These are phyloP conservation scores for Chalciporus sphaerocephalus DNA, from an alignment of 768 basidiomycete species.

Conservation along the genomic window DNA sequence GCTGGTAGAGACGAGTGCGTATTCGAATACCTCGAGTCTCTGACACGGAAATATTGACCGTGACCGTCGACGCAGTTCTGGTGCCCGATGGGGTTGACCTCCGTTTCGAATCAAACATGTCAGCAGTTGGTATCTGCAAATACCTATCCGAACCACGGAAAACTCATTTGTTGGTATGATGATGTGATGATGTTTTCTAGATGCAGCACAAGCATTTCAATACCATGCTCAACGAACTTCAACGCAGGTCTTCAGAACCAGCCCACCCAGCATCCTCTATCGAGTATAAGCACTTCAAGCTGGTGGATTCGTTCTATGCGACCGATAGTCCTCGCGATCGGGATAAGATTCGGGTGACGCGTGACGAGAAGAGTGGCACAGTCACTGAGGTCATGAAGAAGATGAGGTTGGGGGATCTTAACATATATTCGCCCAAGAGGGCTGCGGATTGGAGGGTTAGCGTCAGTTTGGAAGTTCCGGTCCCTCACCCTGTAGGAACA, in stretches of 20 bases:
- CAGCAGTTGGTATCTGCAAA: constrained; percentile 51
- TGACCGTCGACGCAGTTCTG: constrained; percentile 49
- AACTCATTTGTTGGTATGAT: constrained; percentile 11
- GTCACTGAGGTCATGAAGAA: constrained; percentile 74
- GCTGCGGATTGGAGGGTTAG: constrained; percentile 90
- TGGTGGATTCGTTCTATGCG: constrained; percentile 76
- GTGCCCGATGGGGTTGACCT: constrained; percentile 54
- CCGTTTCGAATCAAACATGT: constrained; percentile 93
- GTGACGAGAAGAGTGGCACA: constrained; percentile 64
- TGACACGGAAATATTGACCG: neutral
- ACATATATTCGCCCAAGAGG: constrained; percentile 79
- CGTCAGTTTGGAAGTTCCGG: constrained; percentile 87
- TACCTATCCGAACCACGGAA: constrained; percentile 2
- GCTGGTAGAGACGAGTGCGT: constrained; percentile 80
- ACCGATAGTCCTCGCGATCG: constrained; percentile 35
- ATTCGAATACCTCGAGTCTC: neutral
- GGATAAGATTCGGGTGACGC: constrained; percentile 77
- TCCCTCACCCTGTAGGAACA: constrained; percentile 61
- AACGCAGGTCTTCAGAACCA: constrained; percentile 50
- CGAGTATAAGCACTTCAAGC: constrained; percentile 69
- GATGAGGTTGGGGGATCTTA: constrained; percentile 78
- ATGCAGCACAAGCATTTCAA: constrained; percentile 87
- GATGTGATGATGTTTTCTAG: constrained; percentile 36
- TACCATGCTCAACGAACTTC: constrained; percentile 77
- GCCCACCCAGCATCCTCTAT: constrained; percentile 54